These are phyloP conservation scores for Paramecium octaurelia DNA, from an alignment of 73 alveolate genomes.

Conservation along the genomic window DNA sequence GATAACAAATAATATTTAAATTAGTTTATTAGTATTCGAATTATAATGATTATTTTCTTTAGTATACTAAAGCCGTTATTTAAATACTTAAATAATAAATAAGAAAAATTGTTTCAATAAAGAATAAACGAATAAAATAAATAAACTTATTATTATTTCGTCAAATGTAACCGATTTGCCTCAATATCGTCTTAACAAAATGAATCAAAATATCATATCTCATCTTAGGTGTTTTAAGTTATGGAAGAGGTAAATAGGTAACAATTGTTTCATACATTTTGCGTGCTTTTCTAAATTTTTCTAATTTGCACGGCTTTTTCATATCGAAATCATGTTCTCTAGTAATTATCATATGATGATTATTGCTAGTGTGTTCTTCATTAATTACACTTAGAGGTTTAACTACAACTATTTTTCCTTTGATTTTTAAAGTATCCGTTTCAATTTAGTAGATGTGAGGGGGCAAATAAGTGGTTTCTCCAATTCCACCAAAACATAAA, in stretches of 20 bases:
- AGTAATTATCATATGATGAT: not conserved
- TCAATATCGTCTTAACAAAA: not conserved
- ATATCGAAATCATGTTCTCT: not conserved
- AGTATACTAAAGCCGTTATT: not conserved
- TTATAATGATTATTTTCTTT: too few species aligned
- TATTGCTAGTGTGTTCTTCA: not conserved
- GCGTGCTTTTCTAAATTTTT: slow-evolving; percentile 10
- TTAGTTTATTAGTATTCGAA: too few species aligned
- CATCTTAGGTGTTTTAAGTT: slow-evolving; percentile 1
- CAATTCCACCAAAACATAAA: slow-evolving; percentile 31
- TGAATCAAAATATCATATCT: slow-evolving; percentile 31
- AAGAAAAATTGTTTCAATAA: not conserved
- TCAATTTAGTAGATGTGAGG: slow-evolving; percentile 21
- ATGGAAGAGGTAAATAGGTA: slow-evolving; percentile 4
- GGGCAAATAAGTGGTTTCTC: slow-evolving; percentile 11
- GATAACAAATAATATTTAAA: too few species aligned
- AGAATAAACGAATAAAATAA: not conserved
- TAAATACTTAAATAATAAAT: not conserved
- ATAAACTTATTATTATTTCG: not conserved
- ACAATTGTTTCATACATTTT: not conserved
- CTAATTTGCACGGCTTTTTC: slow-evolving; percentile 6
- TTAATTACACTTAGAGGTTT: not conserved
- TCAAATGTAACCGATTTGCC: slow-evolving; percentile 10
- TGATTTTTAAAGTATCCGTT: slow-evolving; percentile 1
- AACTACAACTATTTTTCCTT: slow-evolving; percentile 15